phyloP scores from a whole-genome alignment of 1,284 basidiomycete genomes.

The Cryptococcus maquisensis region DNA sequence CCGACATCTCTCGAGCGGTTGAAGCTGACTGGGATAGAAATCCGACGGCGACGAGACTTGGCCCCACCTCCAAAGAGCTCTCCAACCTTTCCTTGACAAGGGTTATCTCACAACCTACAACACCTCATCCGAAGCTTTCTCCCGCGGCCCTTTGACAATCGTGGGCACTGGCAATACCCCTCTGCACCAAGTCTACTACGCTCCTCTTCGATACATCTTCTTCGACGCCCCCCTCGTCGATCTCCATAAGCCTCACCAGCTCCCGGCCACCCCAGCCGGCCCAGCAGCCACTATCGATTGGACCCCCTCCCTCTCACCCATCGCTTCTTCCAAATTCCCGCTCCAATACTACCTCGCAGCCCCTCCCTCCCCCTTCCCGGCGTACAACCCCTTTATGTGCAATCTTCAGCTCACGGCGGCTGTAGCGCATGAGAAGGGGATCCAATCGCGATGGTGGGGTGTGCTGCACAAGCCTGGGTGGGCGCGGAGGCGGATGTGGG shows the following conservation, averaged over 20 bases:
- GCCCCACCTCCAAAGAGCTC: slow-evolving; percentile 19
- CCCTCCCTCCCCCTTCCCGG: not conserved
- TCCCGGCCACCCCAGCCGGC: slow-evolving; percentile 14
- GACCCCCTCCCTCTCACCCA: slow-evolving; percentile 22
- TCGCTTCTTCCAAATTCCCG: slow-evolving; percentile 28
- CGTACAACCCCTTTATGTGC: slow-evolving; percentile 4
- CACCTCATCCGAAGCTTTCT: slow-evolving; percentile 12
- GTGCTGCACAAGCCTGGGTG: slow-evolving; percentile 24
- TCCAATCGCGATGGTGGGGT: slow-evolving; percentile 43
- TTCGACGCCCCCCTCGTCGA: slow-evolving; percentile 35
- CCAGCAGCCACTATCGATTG: slow-evolving; percentile 16
- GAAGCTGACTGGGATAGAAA: slow-evolving; percentile 9
- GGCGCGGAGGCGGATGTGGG: slow-evolving; percentile 31
- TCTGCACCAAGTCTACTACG: slow-evolving; percentile 20
- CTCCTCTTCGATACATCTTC: slow-evolving; percentile 33
- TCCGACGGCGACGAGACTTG: slow-evolving; percentile 24
- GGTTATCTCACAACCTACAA: slow-evolving; percentile 30
- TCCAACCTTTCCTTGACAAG: slow-evolving; percentile 23
- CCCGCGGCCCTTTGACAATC: slow-evolving; percentile 32
- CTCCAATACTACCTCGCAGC: slow-evolving; percentile 14
- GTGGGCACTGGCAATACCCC: slow-evolving; percentile 40
- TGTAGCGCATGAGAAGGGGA: slow-evolving; percentile 27
- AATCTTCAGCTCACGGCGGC: slow-evolving; percentile 11
- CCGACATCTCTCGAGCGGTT: not conserved
- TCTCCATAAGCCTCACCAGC: slow-evolving; percentile 12